Conservation (phyloP, 1,139 yeast species). For the Zygosaccharomyces sapae region DNA sequence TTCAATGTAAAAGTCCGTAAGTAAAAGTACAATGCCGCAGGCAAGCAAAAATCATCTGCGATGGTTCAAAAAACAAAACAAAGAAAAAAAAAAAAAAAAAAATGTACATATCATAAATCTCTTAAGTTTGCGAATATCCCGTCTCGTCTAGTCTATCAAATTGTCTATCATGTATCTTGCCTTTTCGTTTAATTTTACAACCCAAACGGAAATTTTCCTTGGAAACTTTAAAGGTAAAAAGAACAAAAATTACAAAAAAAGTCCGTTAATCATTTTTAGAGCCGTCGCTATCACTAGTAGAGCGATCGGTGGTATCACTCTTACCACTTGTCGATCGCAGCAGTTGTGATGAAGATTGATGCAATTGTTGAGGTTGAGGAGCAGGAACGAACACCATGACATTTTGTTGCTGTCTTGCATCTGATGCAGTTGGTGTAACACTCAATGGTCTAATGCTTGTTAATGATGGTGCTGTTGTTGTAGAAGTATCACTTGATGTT, state of each 20-base stretch:
- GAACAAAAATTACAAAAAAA: not conserved
- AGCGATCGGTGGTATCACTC: slow-evolving; percentile 4
- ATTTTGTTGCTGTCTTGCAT: not conserved
- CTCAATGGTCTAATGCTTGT: not conserved
- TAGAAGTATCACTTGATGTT: not conserved
- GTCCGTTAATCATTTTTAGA: not conserved
- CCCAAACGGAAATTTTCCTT: not conserved
- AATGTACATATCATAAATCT: slow-evolving; percentile 6
- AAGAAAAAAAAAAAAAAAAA: not conserved
- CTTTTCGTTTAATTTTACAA: slow-evolving; percentile 1
- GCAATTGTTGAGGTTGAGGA: not conserved
- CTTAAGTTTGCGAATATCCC: not conserved
- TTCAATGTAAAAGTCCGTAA: not conserved
- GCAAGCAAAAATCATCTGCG: not conserved
- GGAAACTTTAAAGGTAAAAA: not conserved
- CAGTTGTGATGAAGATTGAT: not conserved
- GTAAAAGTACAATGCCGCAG: not conserved
- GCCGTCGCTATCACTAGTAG: slow-evolving; percentile 1
- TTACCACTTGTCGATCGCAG: slow-evolving; percentile 3
- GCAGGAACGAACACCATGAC: not conserved
- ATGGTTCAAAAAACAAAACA: not conserved
- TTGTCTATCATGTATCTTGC: slow-evolving; percentile 6
- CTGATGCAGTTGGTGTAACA: not conserved
- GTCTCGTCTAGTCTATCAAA: not conserved
- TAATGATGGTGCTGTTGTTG: not conserved